Evolutionary conservation across 495 filamentous ascomycete genomes (phyloP).

Genomic region (Podospora anserina): DNA sequence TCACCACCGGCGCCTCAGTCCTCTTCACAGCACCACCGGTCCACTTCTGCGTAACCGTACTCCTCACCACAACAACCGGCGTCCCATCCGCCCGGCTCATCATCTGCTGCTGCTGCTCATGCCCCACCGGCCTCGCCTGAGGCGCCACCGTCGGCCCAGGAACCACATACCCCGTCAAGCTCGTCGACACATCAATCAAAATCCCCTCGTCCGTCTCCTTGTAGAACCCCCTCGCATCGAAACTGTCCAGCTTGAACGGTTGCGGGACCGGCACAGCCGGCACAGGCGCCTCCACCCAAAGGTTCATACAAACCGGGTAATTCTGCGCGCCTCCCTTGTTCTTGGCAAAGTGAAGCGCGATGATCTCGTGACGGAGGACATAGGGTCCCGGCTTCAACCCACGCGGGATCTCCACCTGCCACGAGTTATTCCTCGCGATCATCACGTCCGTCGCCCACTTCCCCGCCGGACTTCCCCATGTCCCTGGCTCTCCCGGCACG

Average conservation of each 20-base stretch:
- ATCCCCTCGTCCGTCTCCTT: slow-evolving; percentile 37
- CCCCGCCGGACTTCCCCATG: slow-evolving; percentile 38
- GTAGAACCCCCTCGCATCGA: slow-evolving; percentile 34
- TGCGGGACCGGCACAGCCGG: slow-evolving; percentile 14
- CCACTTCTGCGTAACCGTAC: slow-evolving; percentile 23
- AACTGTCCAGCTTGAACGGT: slow-evolving; percentile 43
- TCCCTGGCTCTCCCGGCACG: slow-evolving; percentile 34
- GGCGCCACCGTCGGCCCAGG: slow-evolving; percentile 50
- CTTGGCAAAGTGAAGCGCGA: slow-evolving; percentile 65
- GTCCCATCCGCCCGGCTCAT: slow-evolving; percentile 21
- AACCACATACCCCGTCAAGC: slow-evolving; percentile 49
- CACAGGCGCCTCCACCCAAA: slow-evolving; percentile 30
- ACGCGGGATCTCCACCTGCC: slow-evolving; percentile 60
- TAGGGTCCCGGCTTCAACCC: slow-evolving; percentile 62
- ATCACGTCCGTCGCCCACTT: slow-evolving; percentile 67
- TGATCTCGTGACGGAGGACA: slow-evolving; percentile 70
- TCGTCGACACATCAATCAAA: slow-evolving; percentile 31
- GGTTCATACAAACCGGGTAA: slow-evolving; percentile 70
- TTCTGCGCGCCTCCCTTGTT: slow-evolving; percentile 61
- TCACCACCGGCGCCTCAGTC: slow-evolving; percentile 3
- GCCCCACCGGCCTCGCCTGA: slow-evolving; percentile 32
- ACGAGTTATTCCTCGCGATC: slow-evolving; percentile 61
- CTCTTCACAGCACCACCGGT: slow-evolving; percentile 7
- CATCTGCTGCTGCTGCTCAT: slow-evolving; percentile 14
- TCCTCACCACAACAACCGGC: slow-evolving; percentile 25